Conservation (phyloP, 805 yeast species). For the Tetrapisispora namnaoensis region DNA sequence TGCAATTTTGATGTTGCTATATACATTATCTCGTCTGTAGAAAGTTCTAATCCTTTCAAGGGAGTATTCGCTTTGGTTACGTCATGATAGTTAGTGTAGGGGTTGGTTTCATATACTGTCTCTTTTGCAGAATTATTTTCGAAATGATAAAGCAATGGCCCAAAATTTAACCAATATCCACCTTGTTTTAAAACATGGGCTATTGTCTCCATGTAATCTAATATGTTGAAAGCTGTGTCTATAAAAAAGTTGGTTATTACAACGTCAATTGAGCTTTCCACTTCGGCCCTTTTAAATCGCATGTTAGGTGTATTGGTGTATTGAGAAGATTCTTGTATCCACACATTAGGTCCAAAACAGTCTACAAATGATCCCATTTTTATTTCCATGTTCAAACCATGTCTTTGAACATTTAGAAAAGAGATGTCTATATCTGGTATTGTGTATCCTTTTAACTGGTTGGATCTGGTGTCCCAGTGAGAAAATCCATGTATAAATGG, state of each 20-base stretch:
- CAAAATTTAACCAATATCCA: constrained; percentile 52
- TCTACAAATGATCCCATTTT: constrained; percentile 60
- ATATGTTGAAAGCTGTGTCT: constrained; percentile 46
- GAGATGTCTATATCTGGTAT: constrained; percentile 37
- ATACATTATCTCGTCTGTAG: constrained; percentile 41
- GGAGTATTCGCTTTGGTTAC: constrained; percentile 16
- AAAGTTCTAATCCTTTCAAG: constrained; percentile 42
- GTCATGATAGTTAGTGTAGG: constrained; percentile 9
- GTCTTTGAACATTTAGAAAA: constrained; percentile 29
- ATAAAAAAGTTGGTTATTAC: constrained; percentile 46
- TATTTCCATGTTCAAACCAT: constrained; percentile 41
- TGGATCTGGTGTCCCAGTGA: constrained; percentile 33
- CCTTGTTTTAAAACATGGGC: constrained; percentile 33
- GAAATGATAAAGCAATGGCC: constrained; percentile 58
- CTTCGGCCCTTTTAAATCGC: constrained; percentile 31
- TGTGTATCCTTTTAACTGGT: constrained; percentile 37
- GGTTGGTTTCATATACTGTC: constrained; percentile 16
- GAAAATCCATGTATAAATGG: constrained; percentile 45
- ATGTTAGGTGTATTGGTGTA: constrained; percentile 19
- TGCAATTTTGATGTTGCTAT: constrained; percentile 37
- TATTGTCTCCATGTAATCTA: constrained; percentile 43
- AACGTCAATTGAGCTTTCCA: constrained; percentile 31
- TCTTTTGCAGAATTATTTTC: constrained; percentile 38
- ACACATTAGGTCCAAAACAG: constrained; percentile 41
- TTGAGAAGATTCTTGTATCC: constrained; percentile 6